Percentiles rank a stretch among this genome's conserved stretches.
phyloP scores from a whole-genome alignment of 306 rosid genomes.

The Rubus parviflorus region DNA sequence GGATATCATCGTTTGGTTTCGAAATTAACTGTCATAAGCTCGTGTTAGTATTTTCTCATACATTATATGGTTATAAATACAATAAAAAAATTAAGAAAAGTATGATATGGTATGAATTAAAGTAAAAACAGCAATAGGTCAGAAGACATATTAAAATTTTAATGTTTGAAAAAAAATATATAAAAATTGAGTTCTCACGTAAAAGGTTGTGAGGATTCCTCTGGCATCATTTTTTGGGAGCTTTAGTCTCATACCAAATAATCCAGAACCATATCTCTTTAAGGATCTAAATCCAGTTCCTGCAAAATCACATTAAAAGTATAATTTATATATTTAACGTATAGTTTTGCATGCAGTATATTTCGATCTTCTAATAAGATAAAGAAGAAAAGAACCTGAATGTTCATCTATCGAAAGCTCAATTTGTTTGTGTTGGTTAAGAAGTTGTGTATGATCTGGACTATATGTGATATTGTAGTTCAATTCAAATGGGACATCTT shows the following conservation, averaged over 20 bases:
- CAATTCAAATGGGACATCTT: conserved; percentile 8
- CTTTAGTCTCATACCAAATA: background rate
- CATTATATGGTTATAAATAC: background rate
- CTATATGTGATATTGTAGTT: conserved; percentile 26
- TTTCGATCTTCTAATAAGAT: background rate
- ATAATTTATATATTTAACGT: background rate
- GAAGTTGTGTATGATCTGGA: background rate
- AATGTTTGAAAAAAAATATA: background rate
- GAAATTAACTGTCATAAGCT: conserved; percentile 20
- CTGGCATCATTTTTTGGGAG: conserved; percentile 6
- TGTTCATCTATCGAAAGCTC: conserved; percentile 22
- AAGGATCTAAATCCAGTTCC: conserved; percentile 9
- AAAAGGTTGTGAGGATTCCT: conserved; percentile 24
- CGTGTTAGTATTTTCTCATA: background rate
- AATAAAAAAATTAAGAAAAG: background rate
- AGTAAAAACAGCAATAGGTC: background rate
- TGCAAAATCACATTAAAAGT: background rate
- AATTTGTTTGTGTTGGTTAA: conserved; percentile 17
- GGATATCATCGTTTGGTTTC: background rate
- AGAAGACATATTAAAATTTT: background rate
- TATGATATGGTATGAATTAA: background rate
- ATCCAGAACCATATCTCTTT: conserved; percentile 3
- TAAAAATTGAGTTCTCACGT: conserved; percentile 9
- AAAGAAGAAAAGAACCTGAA: conserved; percentile 21
- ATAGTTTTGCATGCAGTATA: background rate